Evolutionary conservation across 1,284 basidiomycete genomes (phyloP), one percentile per base, ranked within the genome.

Genomic region (Papiliotrema laurentii): DNA sequence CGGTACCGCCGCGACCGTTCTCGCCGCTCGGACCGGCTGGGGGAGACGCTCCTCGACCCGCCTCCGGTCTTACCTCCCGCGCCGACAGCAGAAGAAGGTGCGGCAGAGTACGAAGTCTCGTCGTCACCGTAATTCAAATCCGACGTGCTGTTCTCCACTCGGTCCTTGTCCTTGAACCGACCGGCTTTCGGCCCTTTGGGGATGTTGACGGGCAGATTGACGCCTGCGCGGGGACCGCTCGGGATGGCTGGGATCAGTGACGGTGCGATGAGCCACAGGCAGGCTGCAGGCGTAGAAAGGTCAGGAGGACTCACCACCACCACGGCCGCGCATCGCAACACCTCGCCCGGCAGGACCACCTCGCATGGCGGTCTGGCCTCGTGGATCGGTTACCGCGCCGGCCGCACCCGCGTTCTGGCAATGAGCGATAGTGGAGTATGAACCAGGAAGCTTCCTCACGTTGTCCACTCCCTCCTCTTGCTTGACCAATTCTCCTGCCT

Each of bases 151-250:
- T 56, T 54, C n/a, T 64, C 61, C 13, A 70, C 69, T 5, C 62
- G 58, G 51, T 72, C 69, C 45, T 69, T 69, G 50, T 72, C 69
- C 46, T 54, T 58, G 61, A 72, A 72, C 37, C 69, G 59, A 18
- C 67, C 66, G 19, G 57, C 64, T 58, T 66, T 70, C 48, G 67
- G 55, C 30, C 66, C 60, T 24, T 43, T 53, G 1, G 55, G 59
- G 18, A 58, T 59, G 31, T 51, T 52, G 2, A 27, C 50, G n/a
- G 51, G 43, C 0, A 56, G 45, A 4, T 45, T 45, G 4, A 48
- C 56, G 19, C 51, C 65, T 7, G 58, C 63, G 19, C 68, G 57
- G n/a, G 69, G 68, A 1, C 68, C 67, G 2, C 66, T 54, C 0
- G 69, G 69, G 9, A 64, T 66, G 50, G 47, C 51, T 38, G 25